Base-by-base conservation (phyloP, 1,139 yeast species). In the Magnusiomyces magnusii region DNA sequence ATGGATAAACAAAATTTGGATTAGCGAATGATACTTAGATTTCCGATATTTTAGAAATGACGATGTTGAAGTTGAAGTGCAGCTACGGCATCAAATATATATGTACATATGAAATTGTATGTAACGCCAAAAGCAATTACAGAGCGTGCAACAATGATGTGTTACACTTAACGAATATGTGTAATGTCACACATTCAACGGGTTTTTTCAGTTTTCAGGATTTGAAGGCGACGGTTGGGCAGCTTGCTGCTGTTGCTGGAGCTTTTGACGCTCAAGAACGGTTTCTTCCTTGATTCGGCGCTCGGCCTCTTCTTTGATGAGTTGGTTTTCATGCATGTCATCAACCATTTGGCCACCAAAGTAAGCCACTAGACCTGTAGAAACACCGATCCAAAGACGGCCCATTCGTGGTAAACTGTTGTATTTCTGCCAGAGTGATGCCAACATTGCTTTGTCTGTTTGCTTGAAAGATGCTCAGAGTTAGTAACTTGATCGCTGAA, bases 361-460 rank as follows among this genome's bases (percentile, higher is more conserved):
- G 56, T 78, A 72, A 0, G 86, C 86, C 60, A 80, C 75, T 1
- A 73, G 73, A 66, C 82, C 75, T 1, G 85, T 82, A n/a, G 86
- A 80, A 1, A 75, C 75, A 2, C 83, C 85, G 47, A 83, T 74
- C 69, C 80, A 83, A 61, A 81, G 73, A 50, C 85, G 73, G 10
- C 79, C 82, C 63, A 75, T 77, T 41, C 73, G 72, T 0, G 86
- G 86, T 54, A 83, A 73, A 36, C 75, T 74, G 66, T 72, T 78
- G 80, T 85, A 83, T 65, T 71, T 75, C 25, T 65, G 63, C 69
- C 71, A 71, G 17, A 72, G 62, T 34, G 60, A 55, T 55, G 54
- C 54, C 51, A 44, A 21, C 49, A 44, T 44, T 23, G 36, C 13
- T 31, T n/a, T n/a, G n/a, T n/a, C n/a, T n/a, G n/a, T n/a, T n/a